Conservation (phyloP, 2,329 filamentous ascomycete species). For the Plenodomus tracheiphilus region DNA sequence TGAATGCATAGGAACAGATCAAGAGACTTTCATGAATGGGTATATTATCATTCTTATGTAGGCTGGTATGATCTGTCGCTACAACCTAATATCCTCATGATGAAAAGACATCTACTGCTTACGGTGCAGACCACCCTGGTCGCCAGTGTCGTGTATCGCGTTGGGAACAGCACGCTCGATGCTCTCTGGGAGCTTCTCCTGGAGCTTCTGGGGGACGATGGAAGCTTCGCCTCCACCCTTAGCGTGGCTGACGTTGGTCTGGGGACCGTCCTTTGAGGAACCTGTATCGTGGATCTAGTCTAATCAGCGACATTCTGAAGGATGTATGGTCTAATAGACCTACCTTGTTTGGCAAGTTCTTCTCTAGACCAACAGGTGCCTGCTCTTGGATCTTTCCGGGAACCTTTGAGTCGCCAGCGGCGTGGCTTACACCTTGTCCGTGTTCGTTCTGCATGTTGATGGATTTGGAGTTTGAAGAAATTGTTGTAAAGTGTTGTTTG, state of each 20-base stretch:
- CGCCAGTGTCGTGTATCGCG: slow-evolving; percentile 44
- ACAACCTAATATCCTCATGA: too few species aligned
- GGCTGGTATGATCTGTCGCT: too few species aligned
- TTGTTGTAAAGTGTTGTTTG: neutral
- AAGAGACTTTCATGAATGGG: too few species aligned
- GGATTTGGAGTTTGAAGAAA: neutral
- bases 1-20: too few species aligned
- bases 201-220: slow-evolving; percentile 45
- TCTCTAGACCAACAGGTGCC: slow-evolving; percentile 37
- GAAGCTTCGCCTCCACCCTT: slow-evolving; percentile 33
- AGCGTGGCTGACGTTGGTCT: slow-evolving; percentile 35
- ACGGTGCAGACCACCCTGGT: slow-evolving; percentile 12
- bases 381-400: slow-evolving; percentile 42
- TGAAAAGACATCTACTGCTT: slow-evolving; percentile 14
- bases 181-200: slow-evolving; percentile 47
- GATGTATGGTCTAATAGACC: slow-evolving; percentile 8
- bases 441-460: slow-evolving; percentile 31
- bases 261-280: slow-evolving; percentile 28
- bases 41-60: too few species aligned
- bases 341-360: slow-evolving; percentile 37
- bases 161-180: slow-evolving; percentile 48
- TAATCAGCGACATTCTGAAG: neutral
- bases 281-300: slow-evolving; percentile 37
- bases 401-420: slow-evolving; percentile 40
- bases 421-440: slow-evolving; percentile 47